Base-by-base conservation (phyloP, 306 rosid genomes). In the Cyamopsis tetragonoloba region DNA sequence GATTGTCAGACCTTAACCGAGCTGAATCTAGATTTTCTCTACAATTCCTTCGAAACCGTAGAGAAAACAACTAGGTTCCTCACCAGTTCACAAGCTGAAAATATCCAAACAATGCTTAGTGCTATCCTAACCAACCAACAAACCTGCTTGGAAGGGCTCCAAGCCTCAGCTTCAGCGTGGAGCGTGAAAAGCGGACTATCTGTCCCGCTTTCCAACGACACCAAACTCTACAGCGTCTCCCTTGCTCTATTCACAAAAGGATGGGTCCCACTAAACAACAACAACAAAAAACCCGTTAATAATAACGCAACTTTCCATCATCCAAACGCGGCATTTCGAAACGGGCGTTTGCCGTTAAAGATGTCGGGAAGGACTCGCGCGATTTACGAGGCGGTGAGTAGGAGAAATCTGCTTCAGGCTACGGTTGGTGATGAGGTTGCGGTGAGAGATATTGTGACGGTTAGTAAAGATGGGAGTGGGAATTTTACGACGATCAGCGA, bases 191-290 rank as follows among this genome's bases (percentile, higher is more conserved):
- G 76, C 4, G 88, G 84, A 13, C 78, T 88, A 4, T 60, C 77
- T 0, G n/a, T 31, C 26, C 87, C 97, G 0, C 84, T 91, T 3
- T 66, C 79, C 7, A 61, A 80, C 31, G 91, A 81, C 84, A 81
- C 87, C 3, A 91, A 88, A 61, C 86, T 86, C 5, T 88, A 82
- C 61, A 76, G 88, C 26, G 81, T 88, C 55, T 91, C 97, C 0
- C 82, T 91, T 0, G 92, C 93, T 18, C 76, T 91, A 8, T 86
- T 88, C 10, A 84, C 78, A 8, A 78, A 77, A n/a, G 93, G 81
- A 3, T 91, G 97, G 97, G 93, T 86, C 2, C 89, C 91, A n/a
- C n/a, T n/a, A n/a, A n/a, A n/a, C n/a, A n/a, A n/a, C 2, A 51
- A 67, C 1, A 65, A 66, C 65, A 34, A 69, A 38, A 85, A n/a